These are phyloP conservation scores for Camelina sativa DNA, from an alignment of 345 rosid species.

Conservation along the genomic window DNA sequence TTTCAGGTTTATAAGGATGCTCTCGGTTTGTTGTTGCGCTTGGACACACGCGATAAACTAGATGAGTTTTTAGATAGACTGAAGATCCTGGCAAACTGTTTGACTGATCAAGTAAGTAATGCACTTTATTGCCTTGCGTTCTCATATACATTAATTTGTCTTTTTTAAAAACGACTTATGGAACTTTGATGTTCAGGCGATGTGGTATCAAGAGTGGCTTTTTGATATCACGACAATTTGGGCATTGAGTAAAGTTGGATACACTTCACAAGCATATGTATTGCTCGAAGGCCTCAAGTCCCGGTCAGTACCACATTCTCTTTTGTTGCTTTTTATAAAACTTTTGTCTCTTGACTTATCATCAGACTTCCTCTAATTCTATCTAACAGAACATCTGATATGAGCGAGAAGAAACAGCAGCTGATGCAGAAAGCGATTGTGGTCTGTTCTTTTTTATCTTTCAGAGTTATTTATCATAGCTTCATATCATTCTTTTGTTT, in stretches of 20 bases:
- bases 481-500: background rate
- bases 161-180: background rate
- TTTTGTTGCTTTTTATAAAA: background rate
- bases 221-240: conserved; percentile 71
- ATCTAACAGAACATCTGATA: conserved; percentile 49
- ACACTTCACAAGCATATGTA: conserved; percentile 61
- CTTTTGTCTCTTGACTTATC: conserved; percentile 28
- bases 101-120: conserved; percentile 61
- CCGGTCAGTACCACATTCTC: conserved; percentile 47
- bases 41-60: conserved; percentile 55
- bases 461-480: background rate
- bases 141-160: background rate
- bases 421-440: conserved; percentile 58
- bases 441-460: conserved; percentile 51
- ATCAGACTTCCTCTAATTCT: background rate
- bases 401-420: conserved; percentile 72
- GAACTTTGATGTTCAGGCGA: conserved; percentile 45
- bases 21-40: conserved; percentile 70
- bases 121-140: background rate
- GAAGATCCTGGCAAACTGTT: conserved; percentile 50
- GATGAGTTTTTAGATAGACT: conserved; percentile 54
- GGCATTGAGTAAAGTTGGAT: conserved; percentile 69
- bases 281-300: conserved; percentile 66
- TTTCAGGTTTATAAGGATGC: conserved; percentile 74
- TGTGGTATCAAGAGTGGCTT: conserved; percentile 80